These are phyloP conservation scores for Pichia manshurica DNA, from an alignment of 805 yeast species.

Conservation along the genomic window DNA sequence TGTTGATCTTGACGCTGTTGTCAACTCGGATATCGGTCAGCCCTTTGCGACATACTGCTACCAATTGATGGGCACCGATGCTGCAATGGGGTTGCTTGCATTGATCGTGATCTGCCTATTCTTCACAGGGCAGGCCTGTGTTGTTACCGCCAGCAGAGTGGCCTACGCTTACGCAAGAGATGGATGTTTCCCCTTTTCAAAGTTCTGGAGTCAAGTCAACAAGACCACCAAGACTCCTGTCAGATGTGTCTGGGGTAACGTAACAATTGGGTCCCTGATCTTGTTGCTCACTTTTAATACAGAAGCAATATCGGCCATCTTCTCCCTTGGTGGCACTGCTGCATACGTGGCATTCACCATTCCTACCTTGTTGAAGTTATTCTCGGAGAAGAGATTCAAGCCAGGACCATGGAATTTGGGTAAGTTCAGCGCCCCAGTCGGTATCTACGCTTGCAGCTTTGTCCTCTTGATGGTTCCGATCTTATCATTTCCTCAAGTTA, in stretches of 20 bases:
- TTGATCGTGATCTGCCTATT: slow-evolving; percentile 38
- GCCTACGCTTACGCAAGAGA: slow-evolving; percentile 57
- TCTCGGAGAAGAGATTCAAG: slow-evolving; percentile 35
- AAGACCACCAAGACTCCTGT: slow-evolving; percentile 39
- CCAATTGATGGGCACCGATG: slow-evolving; percentile 40
- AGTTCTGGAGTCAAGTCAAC: slow-evolving; percentile 36
- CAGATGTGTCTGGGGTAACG: slow-evolving; percentile 44
- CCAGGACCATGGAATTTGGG: slow-evolving; percentile 46
- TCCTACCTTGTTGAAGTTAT: slow-evolving; percentile 38
- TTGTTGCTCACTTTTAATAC: slow-evolving; percentile 38
- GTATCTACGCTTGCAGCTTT: slow-evolving; percentile 38
- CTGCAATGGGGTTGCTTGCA: slow-evolving; percentile 39
- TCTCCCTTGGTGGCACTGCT: slow-evolving; percentile 45
- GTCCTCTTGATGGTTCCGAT: slow-evolving; percentile 39
- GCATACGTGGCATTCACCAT: slow-evolving; percentile 43
- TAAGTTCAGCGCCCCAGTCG: slow-evolving; percentile 32
- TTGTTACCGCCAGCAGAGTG: slow-evolving; percentile 60
- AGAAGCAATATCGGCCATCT: slow-evolving; percentile 46
- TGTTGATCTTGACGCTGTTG: slow-evolving; percentile 41
- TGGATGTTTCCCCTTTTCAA: slow-evolving; percentile 42
- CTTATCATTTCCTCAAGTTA: slow-evolving; percentile 44
- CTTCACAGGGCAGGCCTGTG: slow-evolving; percentile 48
- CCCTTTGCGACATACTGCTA: slow-evolving; percentile 51
- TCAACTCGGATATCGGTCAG: slow-evolving; percentile 48
- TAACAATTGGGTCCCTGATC: slow-evolving; percentile 32